Percentiles rank a stretch among this genome's conserved stretches.
Conservation (phyloP, 352 stramenopile genomes). For the Globisporangium camurandrum region DNA sequence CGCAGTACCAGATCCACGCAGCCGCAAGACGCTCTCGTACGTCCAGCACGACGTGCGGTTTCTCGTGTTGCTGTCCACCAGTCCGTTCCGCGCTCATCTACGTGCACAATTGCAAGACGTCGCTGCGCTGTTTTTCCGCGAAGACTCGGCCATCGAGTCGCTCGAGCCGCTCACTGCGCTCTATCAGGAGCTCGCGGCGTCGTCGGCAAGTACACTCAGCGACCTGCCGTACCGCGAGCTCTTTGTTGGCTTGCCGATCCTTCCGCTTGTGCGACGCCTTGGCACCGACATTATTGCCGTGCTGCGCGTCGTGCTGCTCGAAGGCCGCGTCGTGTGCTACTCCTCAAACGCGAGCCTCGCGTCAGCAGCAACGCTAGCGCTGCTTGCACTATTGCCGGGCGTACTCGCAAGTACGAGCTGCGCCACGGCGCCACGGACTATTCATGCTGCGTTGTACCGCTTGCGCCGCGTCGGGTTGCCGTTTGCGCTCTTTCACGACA, state of each 20-base stretch:
- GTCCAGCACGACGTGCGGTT: conserved; percentile 45
- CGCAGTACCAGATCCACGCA: conserved; percentile 31
- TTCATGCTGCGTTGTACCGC: conserved; percentile 34
- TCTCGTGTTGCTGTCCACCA: conserved; percentile 37
- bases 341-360: conserved; percentile 44
- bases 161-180: conserved; percentile 23
- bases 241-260: conserved; percentile 34
- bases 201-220: conserved; percentile 14
- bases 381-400: conserved; percentile 47
- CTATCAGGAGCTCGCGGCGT: conserved; percentile 17
- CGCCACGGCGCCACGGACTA: conserved; percentile 27
- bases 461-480: conserved; percentile 36
- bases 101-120: conserved; percentile 25
- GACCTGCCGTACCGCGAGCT: conserved; percentile 35
- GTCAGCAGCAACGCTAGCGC: conserved; percentile 36
- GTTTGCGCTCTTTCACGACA: conserved; percentile 24
- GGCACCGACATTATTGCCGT: conserved; percentile 57
- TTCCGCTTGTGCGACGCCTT: conserved; percentile 35
- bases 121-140: conserved; percentile 23
- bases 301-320: conserved; percentile 58
- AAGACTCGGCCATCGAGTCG: conserved; percentile 14
- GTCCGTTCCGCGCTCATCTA: conserved; percentile 34
- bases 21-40: conserved; percentile 22
- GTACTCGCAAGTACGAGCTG: conserved; percentile 24
- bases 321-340: conserved; percentile 76